Conservation (phyloP, 345 rosid genomes). For the Rhodomyrtus tomentosa region DNA sequence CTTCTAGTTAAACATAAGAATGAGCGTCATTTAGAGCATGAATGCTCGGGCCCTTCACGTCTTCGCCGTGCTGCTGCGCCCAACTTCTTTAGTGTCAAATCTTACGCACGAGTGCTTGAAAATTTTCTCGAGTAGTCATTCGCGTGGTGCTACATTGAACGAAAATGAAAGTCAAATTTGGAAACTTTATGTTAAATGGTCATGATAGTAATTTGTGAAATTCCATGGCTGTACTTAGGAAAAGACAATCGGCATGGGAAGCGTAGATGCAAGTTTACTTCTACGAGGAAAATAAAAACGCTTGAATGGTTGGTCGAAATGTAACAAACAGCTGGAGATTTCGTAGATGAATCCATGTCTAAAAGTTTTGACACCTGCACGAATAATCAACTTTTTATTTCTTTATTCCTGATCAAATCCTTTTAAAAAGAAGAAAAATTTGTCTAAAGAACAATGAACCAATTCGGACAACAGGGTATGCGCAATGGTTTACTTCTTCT, state of each 20-base stretch:
- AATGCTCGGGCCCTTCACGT: neutral
- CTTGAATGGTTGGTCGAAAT: neutral
- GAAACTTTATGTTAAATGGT: neutral
- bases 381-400: neutral
- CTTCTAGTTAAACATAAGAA: neutral
- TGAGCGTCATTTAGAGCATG: neutral
- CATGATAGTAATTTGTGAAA: neutral
- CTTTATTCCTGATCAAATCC: neutral
- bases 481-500: neutral
- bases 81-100: neutral
- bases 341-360: neutral
- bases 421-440: neutral
- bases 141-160: neutral
- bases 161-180: neutral
- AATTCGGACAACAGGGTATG: neutral
- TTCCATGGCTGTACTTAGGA: neutral
- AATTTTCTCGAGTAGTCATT: neutral
- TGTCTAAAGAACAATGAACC: neutral
- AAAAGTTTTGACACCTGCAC: neutral
- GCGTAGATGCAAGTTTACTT: neutral
- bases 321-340: neutral
- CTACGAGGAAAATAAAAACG: neutral
- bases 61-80: neutral
- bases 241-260: neutral
- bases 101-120: neutral